Evolutionary conservation across 495 filamentous ascomycete species (phyloP), one percentile per base, ranked within the genome.

Genomic region (Talaromyces wortmannii): DNA sequence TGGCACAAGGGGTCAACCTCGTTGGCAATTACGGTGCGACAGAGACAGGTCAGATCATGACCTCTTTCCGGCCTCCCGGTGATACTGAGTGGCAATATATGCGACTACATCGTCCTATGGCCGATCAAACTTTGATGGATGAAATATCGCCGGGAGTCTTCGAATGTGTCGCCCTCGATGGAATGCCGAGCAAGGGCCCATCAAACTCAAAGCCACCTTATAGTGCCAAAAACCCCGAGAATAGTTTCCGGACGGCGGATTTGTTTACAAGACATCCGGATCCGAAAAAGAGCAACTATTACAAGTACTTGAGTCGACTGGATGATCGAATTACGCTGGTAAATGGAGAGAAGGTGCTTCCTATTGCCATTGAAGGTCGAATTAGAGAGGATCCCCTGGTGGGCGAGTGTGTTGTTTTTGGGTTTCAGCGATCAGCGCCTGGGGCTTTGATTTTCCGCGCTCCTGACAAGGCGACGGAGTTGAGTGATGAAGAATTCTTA

Each of bases 281-380:
- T 52, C 79, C 83, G 0, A 78, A 72, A 6, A 77, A 82, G 17
- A 65, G 74, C 1, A 70, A 78, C 53, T 73, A 77, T 6, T 91
- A 83, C 80, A 88, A 86, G 57, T 88, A 85, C 52, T 62, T 81
- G 16, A 76, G 73, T 5, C 74, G 87, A 6, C 59, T 80, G 2
- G 87, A 90, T 53, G 83, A 87, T 57, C 72, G 77, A 2, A 74
- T 89, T n/a, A 84, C 80, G 0, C 75, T 89, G 6, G 61, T 79
- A 6, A 90, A 83, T 53, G 87, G 86, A 0, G 85, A 89, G 60
- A 91, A 91, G 55, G 76, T 87, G 0, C 68, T 86, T 15, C 85
- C 87, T 0, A 58, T 86, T 5, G 65, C 74, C 0, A 81, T 85
- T 48, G 86, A 89, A 62, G 79, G 80, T 1, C 63, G 59, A 1